A percentile compares a stretch with the other conserved stretches of the same genome.
Conservation (phyloP, 305 asterid species). For the Euphrasia arctica region DNA sequence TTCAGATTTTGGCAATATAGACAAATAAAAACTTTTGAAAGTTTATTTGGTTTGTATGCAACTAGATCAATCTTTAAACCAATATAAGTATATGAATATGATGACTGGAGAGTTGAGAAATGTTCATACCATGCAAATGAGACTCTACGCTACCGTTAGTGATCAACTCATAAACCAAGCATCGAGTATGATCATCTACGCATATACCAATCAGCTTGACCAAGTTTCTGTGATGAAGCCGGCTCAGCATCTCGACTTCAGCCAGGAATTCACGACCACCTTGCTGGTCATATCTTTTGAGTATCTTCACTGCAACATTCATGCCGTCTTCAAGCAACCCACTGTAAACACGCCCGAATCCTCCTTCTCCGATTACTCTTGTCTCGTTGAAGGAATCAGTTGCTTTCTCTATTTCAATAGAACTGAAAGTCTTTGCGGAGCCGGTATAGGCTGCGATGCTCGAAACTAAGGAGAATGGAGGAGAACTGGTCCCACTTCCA, state of each 20-base stretch:
- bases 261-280: conserved; percentile 94
- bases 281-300: conserved; percentile 89
- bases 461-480: conserved; percentile 68
- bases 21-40: too few species aligned
- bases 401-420: conserved; percentile 69
- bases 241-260: conserved; percentile 98
- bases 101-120: background rate
- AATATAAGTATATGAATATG: background rate
- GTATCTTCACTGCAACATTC: conserved; percentile 76
- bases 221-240: conserved; percentile 95
- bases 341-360: conserved; percentile 87
- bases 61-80: too few species aligned
- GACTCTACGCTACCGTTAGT: conserved; percentile 95
- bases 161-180: conserved; percentile 83
- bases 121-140: conserved; percentile 76
- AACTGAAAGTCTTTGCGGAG: conserved; percentile 71
- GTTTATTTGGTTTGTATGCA: too few species aligned
- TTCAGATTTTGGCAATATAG: too few species aligned
- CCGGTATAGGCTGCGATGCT: conserved; percentile 84
- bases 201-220: conserved; percentile 94
- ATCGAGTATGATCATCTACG: conserved; percentile 75
- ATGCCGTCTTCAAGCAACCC: conserved; percentile 83
- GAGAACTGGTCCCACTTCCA: conserved; percentile 68
- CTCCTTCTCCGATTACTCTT: conserved; percentile 93
- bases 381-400: conserved; percentile 76